Evolutionary conservation across 192 early-diverging fungal species (phyloP).

Genomic region (Helicostylum pulchrum): DNA sequence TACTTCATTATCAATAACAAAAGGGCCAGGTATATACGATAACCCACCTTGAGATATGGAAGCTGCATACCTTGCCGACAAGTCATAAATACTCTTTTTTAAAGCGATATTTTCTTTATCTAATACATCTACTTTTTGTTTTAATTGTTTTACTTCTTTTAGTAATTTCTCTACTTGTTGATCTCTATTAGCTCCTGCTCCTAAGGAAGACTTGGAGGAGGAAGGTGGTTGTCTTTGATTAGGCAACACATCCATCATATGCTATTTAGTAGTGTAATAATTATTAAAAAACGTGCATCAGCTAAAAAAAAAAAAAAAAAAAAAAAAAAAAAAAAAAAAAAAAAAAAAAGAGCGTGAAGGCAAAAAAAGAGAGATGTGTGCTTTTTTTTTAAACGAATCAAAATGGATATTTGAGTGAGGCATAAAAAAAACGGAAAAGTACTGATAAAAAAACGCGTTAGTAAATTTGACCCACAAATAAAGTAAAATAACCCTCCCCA

Average conservation of each 20-base stretch:
- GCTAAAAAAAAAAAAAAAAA: too few species aligned
- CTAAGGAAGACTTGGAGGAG: neutral
- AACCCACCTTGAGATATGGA: slow-evolving; percentile 31
- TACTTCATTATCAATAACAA: slow-evolving; percentile 40
- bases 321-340: too few species aligned
- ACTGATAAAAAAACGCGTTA: too few species aligned
- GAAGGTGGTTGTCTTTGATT: slow-evolving; percentile 10
- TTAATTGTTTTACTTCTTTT: slow-evolving; percentile 68
- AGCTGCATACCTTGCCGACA: slow-evolving; percentile 69
- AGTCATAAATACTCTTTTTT: slow-evolving; percentile 81
- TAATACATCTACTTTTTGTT: slow-evolving; percentile 66
- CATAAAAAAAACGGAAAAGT: too few species aligned
- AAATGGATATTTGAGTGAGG: too few species aligned
- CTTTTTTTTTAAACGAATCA: too few species aligned
- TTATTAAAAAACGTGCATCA: too few species aligned
- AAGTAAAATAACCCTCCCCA: too few species aligned
- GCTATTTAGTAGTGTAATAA: too few species aligned
- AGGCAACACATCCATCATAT: slow-evolving; percentile 15
- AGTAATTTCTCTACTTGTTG: slow-evolving; percentile 55
- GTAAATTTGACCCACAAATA: too few species aligned
- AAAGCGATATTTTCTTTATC: slow-evolving; percentile 77
- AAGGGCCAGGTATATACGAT: slow-evolving; percentile 38
- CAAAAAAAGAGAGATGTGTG: too few species aligned
- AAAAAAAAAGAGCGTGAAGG: too few species aligned
- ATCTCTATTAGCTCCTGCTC: slow-evolving; percentile 35